A percentile compares a stretch with the other conserved stretches of the same genome.
These are phyloP conservation scores for Cardamine chenopodiifolia DNA, from an alignment of 345 rosid genomes.

Conservation along the genomic window DNA sequence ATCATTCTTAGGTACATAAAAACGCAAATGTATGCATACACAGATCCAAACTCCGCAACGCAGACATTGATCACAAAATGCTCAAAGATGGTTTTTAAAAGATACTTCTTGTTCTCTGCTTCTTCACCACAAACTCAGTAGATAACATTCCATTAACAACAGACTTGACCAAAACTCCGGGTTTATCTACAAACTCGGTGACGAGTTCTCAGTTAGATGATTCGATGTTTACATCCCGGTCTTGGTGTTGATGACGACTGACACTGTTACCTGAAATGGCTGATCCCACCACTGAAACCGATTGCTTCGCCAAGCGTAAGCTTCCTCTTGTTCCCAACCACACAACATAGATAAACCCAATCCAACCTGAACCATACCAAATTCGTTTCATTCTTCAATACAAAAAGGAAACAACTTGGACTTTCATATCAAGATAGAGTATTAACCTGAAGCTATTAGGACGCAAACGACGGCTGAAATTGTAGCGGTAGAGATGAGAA, in stretches of 20 bases:
- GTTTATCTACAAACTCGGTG: constrained; percentile 27
- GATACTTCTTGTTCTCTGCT: constrained; percentile 15
- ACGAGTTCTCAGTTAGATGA: constrained; percentile 14
- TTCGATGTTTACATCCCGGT: constrained; percentile 28
- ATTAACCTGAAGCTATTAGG: constrained; percentile 67
- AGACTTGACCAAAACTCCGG: constrained; percentile 29
- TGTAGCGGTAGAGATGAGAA: constrained; percentile 71
- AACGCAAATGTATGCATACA: constrained; percentile 24
- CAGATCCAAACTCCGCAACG: background rate
- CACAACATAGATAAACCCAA: constrained; percentile 69
- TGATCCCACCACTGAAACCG: constrained; percentile 58
- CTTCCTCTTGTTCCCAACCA: constrained; percentile 75
- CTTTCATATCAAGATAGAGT: constrained; percentile 15
- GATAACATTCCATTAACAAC: constrained; percentile 16
- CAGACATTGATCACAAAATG: constrained; percentile 14
- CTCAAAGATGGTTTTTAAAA: background rate
- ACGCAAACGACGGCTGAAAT: constrained; percentile 60
- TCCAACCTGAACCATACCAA: constrained; percentile 74
- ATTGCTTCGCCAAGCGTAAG: constrained; percentile 61
- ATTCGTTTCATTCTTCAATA: constrained; percentile 1
- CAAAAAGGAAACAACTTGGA: constrained; percentile 9
- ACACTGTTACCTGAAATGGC: constrained; percentile 58
- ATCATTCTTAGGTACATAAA: constrained; percentile 28
- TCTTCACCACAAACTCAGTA: constrained; percentile 21
- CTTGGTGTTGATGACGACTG: constrained; percentile 38